Base-by-base conservation (phyloP, 163 green algal genomes). In the Botryococcus braunii region DNA sequence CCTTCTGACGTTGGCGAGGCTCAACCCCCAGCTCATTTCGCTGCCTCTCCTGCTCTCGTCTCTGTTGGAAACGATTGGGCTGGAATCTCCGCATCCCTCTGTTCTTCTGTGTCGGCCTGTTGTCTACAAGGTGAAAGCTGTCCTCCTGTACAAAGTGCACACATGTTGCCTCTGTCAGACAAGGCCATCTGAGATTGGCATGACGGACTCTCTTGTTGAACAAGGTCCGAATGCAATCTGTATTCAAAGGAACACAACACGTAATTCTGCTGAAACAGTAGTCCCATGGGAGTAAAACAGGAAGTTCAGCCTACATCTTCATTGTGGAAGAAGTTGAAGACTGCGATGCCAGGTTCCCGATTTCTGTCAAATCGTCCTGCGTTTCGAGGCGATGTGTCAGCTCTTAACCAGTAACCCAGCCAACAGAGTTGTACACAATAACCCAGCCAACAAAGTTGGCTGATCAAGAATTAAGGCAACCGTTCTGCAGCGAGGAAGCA, bases 41-140 rank as follows among this genome's bases (percentile, higher is more conserved):
- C 71, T 87, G 73, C 29, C 78, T 66, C 11, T 82, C 74, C 25
- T 69, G 62, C n/a, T 50, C 67, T 32, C 74, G 66, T 63, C 76
- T 66, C 69, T 79, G 76, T 68, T 82, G 73, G 70, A 87, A 80
- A 35, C 80, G 82, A 64, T 90, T 74, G 60, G 81, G 72, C 68
- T 92, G 85, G 74, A 90, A 92, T 55, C 83, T 74, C n/a, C 78
- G 69, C 32, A 49, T 41, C 8, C 73, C 73, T 46, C 62, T 43
- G 39, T 72, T 75, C 29, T 61, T 59, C 55, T 91, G 87, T 13
- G 83, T 77, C 2, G 85, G 83, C 13, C 78, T 78, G 75, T 86
- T 97, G 80, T 99, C 94, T 43, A 99, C 94, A 13, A 99, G 76
- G 58, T 96, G 89, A 82, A 98, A 99, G 2, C 80, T 87, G 60